A percentile compares a stretch with the other conserved stretches of the same genome.
These are phyloP conservation scores for Monosporascus sp. DNA, from an alignment of 2,329 filamentous ascomycete species.

Conservation along the genomic window DNA sequence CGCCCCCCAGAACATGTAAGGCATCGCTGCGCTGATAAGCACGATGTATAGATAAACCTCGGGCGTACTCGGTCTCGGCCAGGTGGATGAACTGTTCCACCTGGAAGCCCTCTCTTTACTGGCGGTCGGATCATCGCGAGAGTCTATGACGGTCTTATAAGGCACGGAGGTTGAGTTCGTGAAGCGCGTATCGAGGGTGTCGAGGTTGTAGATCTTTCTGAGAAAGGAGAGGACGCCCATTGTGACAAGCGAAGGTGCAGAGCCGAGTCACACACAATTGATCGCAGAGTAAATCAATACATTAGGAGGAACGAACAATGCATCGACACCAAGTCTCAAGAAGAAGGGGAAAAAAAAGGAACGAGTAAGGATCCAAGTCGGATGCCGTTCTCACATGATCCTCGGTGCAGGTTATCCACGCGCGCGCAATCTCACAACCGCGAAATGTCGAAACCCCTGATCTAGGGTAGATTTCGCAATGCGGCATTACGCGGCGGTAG, in stretches of 20 bases:
- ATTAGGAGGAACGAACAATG: too few species aligned
- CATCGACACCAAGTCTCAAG: too few species aligned
- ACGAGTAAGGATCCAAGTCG: too few species aligned
- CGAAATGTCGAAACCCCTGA: too few species aligned
- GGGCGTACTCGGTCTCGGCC: slow-evolving; percentile 60
- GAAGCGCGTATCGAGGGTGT: slow-evolving; percentile 59
- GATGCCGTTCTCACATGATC: too few species aligned
- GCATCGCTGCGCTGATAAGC: slow-evolving; percentile 61
- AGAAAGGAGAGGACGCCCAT: slow-evolving; percentile 35
- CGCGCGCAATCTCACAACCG: too few species aligned
- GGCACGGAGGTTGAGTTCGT: slow-evolving; percentile 65
- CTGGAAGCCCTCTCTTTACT: slow-evolving; percentile 38
- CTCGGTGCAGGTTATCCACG: too few species aligned
- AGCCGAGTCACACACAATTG: too few species aligned
- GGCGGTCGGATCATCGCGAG: slow-evolving; percentile 37
- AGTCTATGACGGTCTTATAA: slow-evolving; percentile 53
- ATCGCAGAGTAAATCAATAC: too few species aligned
- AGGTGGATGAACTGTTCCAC: slow-evolving; percentile 33
- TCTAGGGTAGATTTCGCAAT: too few species aligned
- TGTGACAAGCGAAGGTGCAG: slow-evolving; percentile 6
- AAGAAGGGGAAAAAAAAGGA: too few species aligned
- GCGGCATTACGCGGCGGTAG: too few species aligned
- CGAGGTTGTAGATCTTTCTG: slow-evolving; percentile 56
- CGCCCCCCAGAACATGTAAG: slow-evolving; percentile 86
- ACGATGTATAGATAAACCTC: slow-evolving; percentile 83